These are phyloP conservation scores for Colletotrichum paranaense DNA, from an alignment of 2,329 filamentous ascomycete genomes.

Conservation along the genomic window DNA sequence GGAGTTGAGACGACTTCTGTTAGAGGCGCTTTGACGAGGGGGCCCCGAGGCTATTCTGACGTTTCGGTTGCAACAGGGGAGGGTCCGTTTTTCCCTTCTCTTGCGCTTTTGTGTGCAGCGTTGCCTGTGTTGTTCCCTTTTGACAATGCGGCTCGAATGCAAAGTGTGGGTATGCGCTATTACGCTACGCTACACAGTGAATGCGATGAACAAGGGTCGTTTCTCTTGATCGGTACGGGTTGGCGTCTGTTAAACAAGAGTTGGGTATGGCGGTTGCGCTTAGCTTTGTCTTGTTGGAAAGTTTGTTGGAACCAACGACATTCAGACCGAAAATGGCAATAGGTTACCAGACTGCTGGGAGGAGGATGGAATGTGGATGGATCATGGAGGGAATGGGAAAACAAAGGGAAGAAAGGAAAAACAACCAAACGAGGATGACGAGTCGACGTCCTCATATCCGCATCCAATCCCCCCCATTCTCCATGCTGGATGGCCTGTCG, in stretches of 20 bases:
- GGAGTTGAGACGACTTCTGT: slow-evolving; percentile 57
- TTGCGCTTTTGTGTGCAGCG: not conserved
- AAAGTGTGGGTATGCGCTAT: not conserved
- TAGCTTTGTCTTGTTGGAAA: slow-evolving; percentile 6
- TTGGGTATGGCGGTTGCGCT: not conserved
- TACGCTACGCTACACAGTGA: not conserved
- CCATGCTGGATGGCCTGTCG: not conserved
- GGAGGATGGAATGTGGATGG: not conserved
- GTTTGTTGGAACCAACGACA: slow-evolving; percentile 6
- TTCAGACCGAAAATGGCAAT: slow-evolving; percentile 1
- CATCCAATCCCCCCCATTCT: not conserved
- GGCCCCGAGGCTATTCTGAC: slow-evolving; percentile 45
- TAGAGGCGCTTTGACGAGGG: slow-evolving; percentile 56
- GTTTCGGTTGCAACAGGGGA: slow-evolving; percentile 52
- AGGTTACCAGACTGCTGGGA: slow-evolving; percentile 28
- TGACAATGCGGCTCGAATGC: slow-evolving; percentile 12
- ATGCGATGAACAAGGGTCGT: slow-evolving; percentile 18
- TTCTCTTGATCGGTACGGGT: not conserved
- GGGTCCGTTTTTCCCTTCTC: not conserved
- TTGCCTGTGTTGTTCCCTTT: not conserved
- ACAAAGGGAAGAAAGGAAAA: slow-evolving; percentile 9
- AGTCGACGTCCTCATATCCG: slow-evolving; percentile 24
- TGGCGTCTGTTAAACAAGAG: not conserved
- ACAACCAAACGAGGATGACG: slow-evolving; percentile 10
- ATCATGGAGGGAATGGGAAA: slow-evolving; percentile 13